Evolutionary conservation across 257 asterid genomes (phyloP).

Genomic region (Coffea eugenioides): DNA sequence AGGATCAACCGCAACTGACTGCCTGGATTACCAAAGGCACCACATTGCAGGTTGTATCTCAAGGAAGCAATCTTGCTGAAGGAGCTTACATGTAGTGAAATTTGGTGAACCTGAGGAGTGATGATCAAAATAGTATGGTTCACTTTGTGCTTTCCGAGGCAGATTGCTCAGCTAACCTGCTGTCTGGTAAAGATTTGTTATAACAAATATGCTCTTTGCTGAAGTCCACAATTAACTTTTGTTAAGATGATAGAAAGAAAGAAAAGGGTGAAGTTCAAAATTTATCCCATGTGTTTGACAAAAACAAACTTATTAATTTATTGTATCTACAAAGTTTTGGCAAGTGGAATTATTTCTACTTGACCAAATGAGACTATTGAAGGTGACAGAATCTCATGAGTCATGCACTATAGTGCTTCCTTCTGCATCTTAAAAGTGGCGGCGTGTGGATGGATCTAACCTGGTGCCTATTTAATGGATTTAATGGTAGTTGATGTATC

Average conservation of each 20-base stretch:
- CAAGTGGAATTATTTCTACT: not conserved
- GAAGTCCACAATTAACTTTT: not conserved
- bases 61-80: conserved; percentile 43
- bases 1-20: conserved; percentile 76
- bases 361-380: not conserved
- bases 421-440: not conserved
- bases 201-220: not conserved
- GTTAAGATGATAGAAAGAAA: not conserved
- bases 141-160: not conserved
- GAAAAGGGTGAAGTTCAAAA: not conserved
- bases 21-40: conserved; percentile 78
- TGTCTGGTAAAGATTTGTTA: conserved; percentile 9
- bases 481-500: not conserved
- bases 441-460: not conserved
- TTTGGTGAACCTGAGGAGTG: conserved; percentile 14
- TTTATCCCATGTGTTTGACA: not conserved
- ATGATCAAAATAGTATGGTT: not conserved
- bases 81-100: conserved; percentile 37
- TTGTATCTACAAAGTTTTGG: not conserved
- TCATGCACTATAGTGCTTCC: not conserved
- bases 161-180: not conserved
- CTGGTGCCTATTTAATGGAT: not conserved
- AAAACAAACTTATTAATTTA: too few relatives aligned
- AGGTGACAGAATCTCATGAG: not conserved
- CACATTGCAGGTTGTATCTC: conserved; percentile 57